These are phyloP conservation scores for Akanthomyces dipterigenus DNA, from an alignment of 2,329 filamentous ascomycete genomes.

Conservation along the genomic window DNA sequence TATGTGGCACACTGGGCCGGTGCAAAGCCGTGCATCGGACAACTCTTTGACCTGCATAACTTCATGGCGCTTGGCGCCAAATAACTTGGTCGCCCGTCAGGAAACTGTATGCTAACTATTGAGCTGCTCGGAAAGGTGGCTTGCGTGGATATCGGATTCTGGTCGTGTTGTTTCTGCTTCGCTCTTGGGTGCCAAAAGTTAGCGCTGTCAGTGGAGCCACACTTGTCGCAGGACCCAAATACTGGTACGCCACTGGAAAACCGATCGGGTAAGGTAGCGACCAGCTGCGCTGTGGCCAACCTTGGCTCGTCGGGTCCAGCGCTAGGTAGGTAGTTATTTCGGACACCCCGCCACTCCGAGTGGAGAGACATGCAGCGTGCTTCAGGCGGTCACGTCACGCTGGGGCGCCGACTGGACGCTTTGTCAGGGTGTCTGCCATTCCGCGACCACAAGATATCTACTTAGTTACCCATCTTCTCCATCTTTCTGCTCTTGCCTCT, in stretches of 20 bases:
- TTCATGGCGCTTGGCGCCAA: too few species aligned
- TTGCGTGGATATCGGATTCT: background rate
- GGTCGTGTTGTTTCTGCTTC: background rate
- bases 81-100: too few species aligned
- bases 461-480: background rate
- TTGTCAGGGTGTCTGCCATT: background rate
- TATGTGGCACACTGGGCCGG: background rate
- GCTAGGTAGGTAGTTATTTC: background rate
- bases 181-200: background rate
- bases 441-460: background rate
- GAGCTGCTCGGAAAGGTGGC: background rate
- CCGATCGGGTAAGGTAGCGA: slow-evolving; percentile 1
- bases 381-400: slow-evolving; percentile 11
- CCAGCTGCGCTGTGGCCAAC: background rate
- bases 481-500: background rate
- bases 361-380: background rate
- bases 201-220: background rate
- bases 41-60: too few species aligned
- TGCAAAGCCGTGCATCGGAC: too few species aligned
- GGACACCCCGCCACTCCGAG: slow-evolving; percentile 5
- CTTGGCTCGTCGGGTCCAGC: background rate
- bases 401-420: background rate
- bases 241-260: background rate
- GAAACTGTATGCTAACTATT: too few species aligned
- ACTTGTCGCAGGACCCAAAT: background rate